Evolutionary conservation across 352 stramenopile species (phyloP), one percentile per base, ranked within the genome.

Genomic region (Phytophthora ohioensis): DNA sequence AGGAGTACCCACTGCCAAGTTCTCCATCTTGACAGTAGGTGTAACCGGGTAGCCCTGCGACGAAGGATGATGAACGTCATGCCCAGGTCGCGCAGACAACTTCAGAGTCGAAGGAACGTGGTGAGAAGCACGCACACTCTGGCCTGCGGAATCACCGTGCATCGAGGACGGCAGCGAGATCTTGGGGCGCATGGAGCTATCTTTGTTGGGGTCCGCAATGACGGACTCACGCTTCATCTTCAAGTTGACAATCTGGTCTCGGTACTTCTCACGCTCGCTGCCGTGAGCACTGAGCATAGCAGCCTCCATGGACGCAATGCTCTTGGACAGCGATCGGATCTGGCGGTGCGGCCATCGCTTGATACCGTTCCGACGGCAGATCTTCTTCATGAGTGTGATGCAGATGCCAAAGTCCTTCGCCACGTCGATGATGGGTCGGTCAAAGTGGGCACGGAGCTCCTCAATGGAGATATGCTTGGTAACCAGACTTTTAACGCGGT

Each of bases 311-410:
- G 84, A 92, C 49, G 85, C 87, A 48, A 96, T 96, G 45, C 87
- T 95, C 75, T 96, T 96, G 30, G 87, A 91, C 5, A 96, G 69
- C 65, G 86, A 94, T 12, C 89, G 87, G 58, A 94, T 91, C 71
- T 94, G 87, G 48, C 87, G 85, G 68, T 93, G 84, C 34, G 87
- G 87, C 87, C 87, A 94, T 35, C 84, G 79, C 47, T 82, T 82
- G 58, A 94, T 84, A 34, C 85, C 85, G 59, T 92, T 92, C 34
- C 88, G 85, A 65, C 87, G 85, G 68, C 87, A 94, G 57, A 94
- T 93, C 70, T 92, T 92, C 75, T 94, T 96, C 89, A 96, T 96
- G 43, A 96, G 80, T 63, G 89, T 96, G 72, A 96, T 96, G 68
- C 89, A 96, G 47, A 96, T 94, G 32, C 89, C 89, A 82, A 96